These are phyloP conservation scores for Mucor piriformis DNA, from an alignment of 371 early-diverging fungal species.

Conservation along the genomic window DNA sequence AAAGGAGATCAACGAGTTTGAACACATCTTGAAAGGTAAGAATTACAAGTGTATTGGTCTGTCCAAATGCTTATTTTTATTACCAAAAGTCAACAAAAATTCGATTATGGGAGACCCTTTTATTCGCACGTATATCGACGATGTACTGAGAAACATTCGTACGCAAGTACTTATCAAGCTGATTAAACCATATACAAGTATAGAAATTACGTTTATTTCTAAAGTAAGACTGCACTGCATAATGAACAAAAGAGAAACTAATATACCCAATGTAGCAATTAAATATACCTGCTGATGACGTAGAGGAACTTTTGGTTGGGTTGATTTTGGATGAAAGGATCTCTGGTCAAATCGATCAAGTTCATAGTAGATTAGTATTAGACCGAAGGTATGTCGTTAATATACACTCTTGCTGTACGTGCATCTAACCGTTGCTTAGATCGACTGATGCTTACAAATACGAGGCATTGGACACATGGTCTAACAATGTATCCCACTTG, in stretches of 20 bases:
- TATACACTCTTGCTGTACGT: background rate
- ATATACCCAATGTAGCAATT: constrained; percentile 57
- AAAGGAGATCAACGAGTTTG: constrained; percentile 86
- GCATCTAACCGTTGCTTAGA: constrained; percentile 33
- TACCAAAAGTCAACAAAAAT: constrained; percentile 60
- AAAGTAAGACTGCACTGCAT: constrained; percentile 49
- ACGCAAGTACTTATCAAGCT: constrained; percentile 84
- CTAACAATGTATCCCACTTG: constrained; percentile 62
- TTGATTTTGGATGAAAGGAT: constrained; percentile 88
- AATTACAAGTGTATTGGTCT: background rate
- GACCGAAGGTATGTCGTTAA: constrained; percentile 60
- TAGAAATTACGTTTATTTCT: constrained; percentile 79
- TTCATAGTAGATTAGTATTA: constrained; percentile 69
- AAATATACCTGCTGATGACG: constrained; percentile 75
- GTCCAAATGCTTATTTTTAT: background rate
- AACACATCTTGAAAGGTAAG: constrained; percentile 71
- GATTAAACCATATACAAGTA: constrained; percentile 90
- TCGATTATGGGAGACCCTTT: constrained; percentile 90
- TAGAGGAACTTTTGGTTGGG: constrained; percentile 81
- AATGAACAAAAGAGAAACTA: background rate
- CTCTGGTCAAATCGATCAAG: constrained; percentile 86
- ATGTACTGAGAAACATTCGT: constrained; percentile 87
- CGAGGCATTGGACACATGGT: constrained; percentile 78
- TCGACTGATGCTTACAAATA: constrained; percentile 70
- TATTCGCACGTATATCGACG: constrained; percentile 87